Base-by-base conservation (phyloP, 2,329 filamentous ascomycete genomes). In the Fusarium chlamydosporum region DNA sequence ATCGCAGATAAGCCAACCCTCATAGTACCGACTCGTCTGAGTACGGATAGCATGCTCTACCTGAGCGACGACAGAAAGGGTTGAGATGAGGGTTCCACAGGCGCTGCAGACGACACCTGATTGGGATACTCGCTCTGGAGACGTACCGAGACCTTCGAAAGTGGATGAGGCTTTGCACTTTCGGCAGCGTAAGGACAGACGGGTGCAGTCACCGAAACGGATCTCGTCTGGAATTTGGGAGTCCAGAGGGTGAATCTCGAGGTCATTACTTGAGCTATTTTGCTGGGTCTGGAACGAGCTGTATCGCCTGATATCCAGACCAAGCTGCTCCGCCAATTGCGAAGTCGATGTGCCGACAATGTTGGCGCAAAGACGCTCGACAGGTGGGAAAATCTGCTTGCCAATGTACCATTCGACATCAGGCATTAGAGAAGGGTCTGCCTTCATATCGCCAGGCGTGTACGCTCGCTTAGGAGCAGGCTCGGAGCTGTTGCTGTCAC, bases 351-450 rank as follows among this genome's bases (percentile, higher is more conserved):
- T 99, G 61, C 96, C 96, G 15, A 89, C 88, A 74, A 99, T 97
- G 63, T 97, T 97, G 65, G 95, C 96, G 78, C 96, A 99, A 23
- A 99, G 89, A 85, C 96, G 93, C 82, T 99, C 96, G 27, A 99
- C 96, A 0, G 96, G 96, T 12, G 96, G 96, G 81, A 99, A 93
- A 61, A 99, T 97, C 80, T 99, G 96, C 83, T 99, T 99, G 83
- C 93, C 91, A 38, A 99, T 88, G 79, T 99, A 99, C 88, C 94
- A 98, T 77, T 99, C 96, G n/a, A 97, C 88, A 76, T 99, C 96
- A 3, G 94, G 93, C 60, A 91, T 86, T 8, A 99, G 85, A 2
- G 84, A 90, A 2, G 91, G 89, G 71, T 92, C 92, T 16, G 88
- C 76, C 76, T 96, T 96, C 61, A 92, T 83, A 77, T 99, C 96